These are phyloP conservation scores for Stipa capillata DNA, from an alignment of 176 grass and related monocot species.

Conservation along the genomic window DNA sequence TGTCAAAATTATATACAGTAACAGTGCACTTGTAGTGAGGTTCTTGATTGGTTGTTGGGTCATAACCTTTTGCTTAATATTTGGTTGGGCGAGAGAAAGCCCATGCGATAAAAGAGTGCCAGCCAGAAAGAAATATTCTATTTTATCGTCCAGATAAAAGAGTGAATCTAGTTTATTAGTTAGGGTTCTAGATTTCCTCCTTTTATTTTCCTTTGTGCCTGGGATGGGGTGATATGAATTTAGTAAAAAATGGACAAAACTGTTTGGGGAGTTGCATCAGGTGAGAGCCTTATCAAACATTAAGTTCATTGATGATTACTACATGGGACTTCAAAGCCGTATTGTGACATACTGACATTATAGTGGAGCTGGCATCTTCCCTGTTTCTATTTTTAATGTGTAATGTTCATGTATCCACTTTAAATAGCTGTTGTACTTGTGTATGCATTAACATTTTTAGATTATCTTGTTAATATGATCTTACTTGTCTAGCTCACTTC, in stretches of 20 bases:
- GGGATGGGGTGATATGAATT: background rate
- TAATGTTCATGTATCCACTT: background rate
- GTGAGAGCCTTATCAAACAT: background rate
- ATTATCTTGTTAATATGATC: background rate
- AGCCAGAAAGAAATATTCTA: conserved; percentile 3
- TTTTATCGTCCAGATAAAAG: background rate
- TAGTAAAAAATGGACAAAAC: background rate
- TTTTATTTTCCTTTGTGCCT: background rate
- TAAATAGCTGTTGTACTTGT: background rate
- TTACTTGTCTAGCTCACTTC: background rate
- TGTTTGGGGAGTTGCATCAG: background rate
- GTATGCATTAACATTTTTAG: background rate
- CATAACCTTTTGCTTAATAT: background rate
- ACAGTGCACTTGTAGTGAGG: background rate
- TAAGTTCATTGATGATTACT: background rate
- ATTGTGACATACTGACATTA: background rate
- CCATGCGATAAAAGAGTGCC: background rate
- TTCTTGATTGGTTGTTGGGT: conserved; percentile 2
- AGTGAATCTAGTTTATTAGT: background rate
- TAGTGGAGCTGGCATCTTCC: background rate
- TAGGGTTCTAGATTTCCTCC: background rate
- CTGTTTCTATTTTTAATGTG: background rate
- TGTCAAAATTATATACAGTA: background rate
- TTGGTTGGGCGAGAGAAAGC: background rate
- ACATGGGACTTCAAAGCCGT: background rate